phyloP scores from a whole-genome alignment of 2,329 filamentous ascomycete genomes.

The Penicillium sp. region DNA sequence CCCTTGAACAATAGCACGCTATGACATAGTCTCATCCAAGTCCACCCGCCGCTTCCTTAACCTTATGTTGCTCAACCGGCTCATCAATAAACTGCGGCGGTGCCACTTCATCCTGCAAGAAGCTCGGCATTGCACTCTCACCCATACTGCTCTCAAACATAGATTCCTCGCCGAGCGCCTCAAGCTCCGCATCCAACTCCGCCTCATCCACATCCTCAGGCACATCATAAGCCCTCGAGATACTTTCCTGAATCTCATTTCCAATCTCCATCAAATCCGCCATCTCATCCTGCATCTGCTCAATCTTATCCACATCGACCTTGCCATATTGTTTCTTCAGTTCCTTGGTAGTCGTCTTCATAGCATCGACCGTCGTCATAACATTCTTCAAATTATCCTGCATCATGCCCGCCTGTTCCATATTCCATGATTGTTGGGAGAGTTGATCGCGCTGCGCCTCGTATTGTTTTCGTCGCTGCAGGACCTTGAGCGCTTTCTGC shows the following conservation, averaged over 20 bases:
- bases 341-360: constrained; percentile 94
- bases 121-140: constrained; percentile 67
- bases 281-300: constrained; percentile 98
- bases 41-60: constrained; percentile 70
- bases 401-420: constrained; percentile 98
- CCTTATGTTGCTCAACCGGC: constrained; percentile 69
- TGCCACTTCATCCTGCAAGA: constrained; percentile 80
- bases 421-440: constrained; percentile 94
- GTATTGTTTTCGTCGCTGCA: constrained; percentile 91
- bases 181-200: constrained; percentile 91
- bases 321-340: constrained; percentile 93
- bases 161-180: constrained; percentile 90
- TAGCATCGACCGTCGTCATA: constrained; percentile 95
- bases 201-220: constrained; percentile 96
- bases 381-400: constrained; percentile 98
- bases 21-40: constrained; percentile 23
- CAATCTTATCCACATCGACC: constrained; percentile 95
- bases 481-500: constrained; percentile 88
- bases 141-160: constrained; percentile 70
- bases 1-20: constrained; percentile 10
- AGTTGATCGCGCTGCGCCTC: constrained; percentile 91
- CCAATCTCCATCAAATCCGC: constrained; percentile 95
- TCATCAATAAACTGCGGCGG: constrained; percentile 90
- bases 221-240: constrained; percentile 85
- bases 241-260: constrained; percentile 96